Conservation (phyloP, 768 basidiomycete genomes). For the Termitomyces titanicus region DNA sequence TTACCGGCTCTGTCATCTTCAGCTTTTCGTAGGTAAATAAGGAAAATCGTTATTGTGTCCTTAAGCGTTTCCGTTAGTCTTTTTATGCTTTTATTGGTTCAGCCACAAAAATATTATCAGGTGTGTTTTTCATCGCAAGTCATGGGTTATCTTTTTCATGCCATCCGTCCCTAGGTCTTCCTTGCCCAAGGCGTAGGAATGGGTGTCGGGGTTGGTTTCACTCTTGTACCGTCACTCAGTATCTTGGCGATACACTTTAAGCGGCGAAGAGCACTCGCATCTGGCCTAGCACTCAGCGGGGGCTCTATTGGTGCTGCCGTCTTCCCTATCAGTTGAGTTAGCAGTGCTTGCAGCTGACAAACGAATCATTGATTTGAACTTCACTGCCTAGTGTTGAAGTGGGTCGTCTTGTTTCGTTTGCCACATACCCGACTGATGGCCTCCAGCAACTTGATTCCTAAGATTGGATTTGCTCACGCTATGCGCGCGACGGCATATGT, state of each 20-base stretch:
- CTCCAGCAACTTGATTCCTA: slow-evolving; percentile 15
- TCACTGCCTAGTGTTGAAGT: slow-evolving; percentile 18
- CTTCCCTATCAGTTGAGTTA: slow-evolving; percentile 26
- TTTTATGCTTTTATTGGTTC: slow-evolving; percentile 35
- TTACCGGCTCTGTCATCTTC: too few relatives aligned
- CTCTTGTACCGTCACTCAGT: slow-evolving; percentile 37
- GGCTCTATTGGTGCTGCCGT: slow-evolving; percentile 26
- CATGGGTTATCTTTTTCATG: too few relatives aligned
- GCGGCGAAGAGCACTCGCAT: slow-evolving; percentile 34
- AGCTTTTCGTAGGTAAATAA: slow-evolving; percentile 13
- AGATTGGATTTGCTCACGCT: slow-evolving; percentile 23
- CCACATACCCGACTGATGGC: neutral
- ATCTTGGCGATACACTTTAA: slow-evolving; percentile 42
- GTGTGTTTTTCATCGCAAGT: neutral
- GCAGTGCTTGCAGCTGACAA: neutral
- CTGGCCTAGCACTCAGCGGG: slow-evolving; percentile 22
- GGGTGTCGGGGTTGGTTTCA: too few relatives aligned
- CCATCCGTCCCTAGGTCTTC: too few relatives aligned
- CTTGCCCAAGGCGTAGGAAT: too few relatives aligned
- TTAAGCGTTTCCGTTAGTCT: slow-evolving; percentile 5
- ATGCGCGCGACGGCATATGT: too few relatives aligned
- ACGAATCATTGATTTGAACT: neutral
- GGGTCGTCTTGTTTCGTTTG: neutral
- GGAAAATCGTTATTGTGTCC: neutral
- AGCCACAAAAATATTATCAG: slow-evolving; percentile 32